These are phyloP conservation scores for Bassia scoparia DNA, from an alignment of 148 eudicot species.

Conservation along the genomic window DNA sequence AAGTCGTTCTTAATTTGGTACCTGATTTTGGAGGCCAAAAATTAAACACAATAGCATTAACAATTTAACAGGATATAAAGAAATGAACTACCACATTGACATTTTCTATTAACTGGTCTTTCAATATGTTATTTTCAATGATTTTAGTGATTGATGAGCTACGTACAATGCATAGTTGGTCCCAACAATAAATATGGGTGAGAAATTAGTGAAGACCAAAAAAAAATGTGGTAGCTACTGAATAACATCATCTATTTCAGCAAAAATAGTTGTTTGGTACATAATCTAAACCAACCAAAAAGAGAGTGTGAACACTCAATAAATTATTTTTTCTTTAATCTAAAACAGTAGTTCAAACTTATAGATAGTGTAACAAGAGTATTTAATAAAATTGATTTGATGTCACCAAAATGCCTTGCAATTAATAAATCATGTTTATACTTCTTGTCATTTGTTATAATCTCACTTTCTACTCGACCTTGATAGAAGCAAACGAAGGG, in stretches of 20 bases:
- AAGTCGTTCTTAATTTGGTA: constrained; percentile 7
- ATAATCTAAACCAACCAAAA: constrained; percentile 12
- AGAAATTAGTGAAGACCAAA: constrained; percentile 4
- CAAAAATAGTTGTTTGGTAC: constrained; percentile 26
- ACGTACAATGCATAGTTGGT: constrained; percentile 14
- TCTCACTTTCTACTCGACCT: too few relatives aligned
- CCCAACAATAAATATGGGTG: constrained; percentile 11
- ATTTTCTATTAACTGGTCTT: background rate
- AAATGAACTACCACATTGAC: constrained; percentile 29
- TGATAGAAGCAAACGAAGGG: too few relatives aligned
- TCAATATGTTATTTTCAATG: constrained; percentile 14
- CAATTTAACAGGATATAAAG: constrained; percentile 3
- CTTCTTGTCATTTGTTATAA: too few relatives aligned
- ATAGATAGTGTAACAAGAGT: too few relatives aligned
- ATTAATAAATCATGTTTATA: too few relatives aligned
- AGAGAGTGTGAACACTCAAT: background rate
- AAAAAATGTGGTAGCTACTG: background rate
- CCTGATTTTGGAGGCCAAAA: constrained; percentile 14
- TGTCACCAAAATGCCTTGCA: too few relatives aligned
- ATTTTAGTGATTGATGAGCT: constrained; percentile 15
- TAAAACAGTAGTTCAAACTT: too few relatives aligned
- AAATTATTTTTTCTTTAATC: too few relatives aligned
- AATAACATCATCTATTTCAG: constrained; percentile 25
- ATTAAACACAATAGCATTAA: background rate
- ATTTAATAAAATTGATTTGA: too few relatives aligned